Evolutionary conservation across 2,329 filamentous ascomycete genomes (phyloP), one percentile per base, ranked within the genome.

Genomic region (Hypoxylon sp.): DNA sequence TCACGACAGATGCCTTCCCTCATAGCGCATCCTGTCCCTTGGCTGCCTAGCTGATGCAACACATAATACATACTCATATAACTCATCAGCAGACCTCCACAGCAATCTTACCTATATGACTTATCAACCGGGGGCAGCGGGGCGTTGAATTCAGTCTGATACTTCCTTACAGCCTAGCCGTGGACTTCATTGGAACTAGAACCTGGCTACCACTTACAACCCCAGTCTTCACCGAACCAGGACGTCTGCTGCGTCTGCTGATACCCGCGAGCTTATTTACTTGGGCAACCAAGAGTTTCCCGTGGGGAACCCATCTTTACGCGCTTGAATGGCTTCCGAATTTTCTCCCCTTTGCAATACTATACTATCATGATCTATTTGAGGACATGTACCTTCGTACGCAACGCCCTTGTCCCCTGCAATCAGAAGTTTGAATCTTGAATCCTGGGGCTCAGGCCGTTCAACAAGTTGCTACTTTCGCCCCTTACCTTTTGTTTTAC

Each of bases 141-240:
- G 50, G 33, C 33, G 5, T 26, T 31, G 22, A 57, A 29, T 54
- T 44, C 26, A 19, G 22, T 48, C 29, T 57, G 26, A 33, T 46
- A 10, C 51, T 46, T 37, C 33, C 42, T 33, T 53, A 46, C 31
- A 22, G 29, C 19, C 11, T 24, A 17, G 52, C 37, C 46, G 47
- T 19, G 48, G 37, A 39, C 17, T 19, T 6, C 24, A 33, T 17
- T 44, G 44, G 31, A 8, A 33, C 19, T 44, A 14, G 19, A 63
- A 55, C 8, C 13, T 14, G n/a, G 13, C 37, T 19, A 26, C 69
- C 66, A 64, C 50, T 54, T n/a, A 71, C 33, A 47, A 57, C 54
- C 69, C 69, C 19, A 55, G 69, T 54, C 39, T 14, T 67, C 44
- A 71, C 69, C 69, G 69, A 71, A 54, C 22, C 5, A 57, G 13